Base-by-base conservation (phyloP, 805 yeast species). In the Ogataea paraovalis region DNA sequence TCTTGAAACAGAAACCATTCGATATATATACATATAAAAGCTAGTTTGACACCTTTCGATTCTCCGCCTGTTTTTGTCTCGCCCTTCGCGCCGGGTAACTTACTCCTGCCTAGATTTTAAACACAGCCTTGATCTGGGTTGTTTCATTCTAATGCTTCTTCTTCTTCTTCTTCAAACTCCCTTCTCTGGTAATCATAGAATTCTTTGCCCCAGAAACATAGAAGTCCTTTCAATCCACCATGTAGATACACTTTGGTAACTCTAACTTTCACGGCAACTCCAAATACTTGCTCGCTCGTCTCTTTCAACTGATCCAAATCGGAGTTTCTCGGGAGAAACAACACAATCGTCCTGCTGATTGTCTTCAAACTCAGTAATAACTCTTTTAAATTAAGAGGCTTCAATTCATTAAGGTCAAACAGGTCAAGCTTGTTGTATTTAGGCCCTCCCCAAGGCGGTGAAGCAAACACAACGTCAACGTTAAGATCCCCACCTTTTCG, bases 371-470 rank as follows among this genome's bases (percentile, higher is more conserved):
- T 73, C n/a, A 43, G 41, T 23, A 83, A 61, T 7, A 84, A 59
- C 27, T 66, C 62, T 19, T 71, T 68, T 9, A 85, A 51, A 2
- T 72, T 66, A 39, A 82, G 62, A 0, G 90, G 90, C 40, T 64
- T 54, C 53, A 77, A 61, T 9, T 61, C 49, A 34, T 66, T 65
- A 20, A 83, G 61, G 53, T 83, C 82, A 62, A 75, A 83, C 2
- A 54, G 51, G 14, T 65, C 58, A 0, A 62, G 61, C n/a, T 64
- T 53, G 42, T 68, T 65, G 62, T 87, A 87, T 2, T 65, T 60
- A 0, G 88, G 85, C 0, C 96, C 96, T 30, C 94, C 95, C 96
- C 95, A 87, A 0, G 95, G 95, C 1, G 95, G 95, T 1, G 92
- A 84, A n/a, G 80, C 75, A 66, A 85, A 87, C 9, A 80, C 72